phyloP scores from a whole-genome alignment of 371 early-diverging fungal genomes.

The Mortierella sp. region DNA sequence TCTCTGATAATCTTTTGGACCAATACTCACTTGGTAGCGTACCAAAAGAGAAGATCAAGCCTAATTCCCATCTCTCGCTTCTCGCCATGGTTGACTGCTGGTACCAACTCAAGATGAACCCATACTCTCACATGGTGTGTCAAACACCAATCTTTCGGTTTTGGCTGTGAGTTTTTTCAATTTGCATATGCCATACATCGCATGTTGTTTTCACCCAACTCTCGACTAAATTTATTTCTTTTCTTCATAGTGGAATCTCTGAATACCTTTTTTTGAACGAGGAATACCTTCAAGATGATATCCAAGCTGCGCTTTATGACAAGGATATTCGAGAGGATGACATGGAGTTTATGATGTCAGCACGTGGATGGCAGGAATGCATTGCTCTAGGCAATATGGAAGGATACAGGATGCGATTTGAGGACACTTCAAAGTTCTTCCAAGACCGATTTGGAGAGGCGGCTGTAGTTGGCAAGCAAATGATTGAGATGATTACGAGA shows the following conservation, averaged over 20 bases:
- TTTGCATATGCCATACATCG: neutral
- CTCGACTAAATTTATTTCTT: neutral
- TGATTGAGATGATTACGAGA: slow-evolving; percentile 72
- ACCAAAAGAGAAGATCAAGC: slow-evolving; percentile 79
- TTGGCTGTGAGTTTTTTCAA: slow-evolving; percentile 77
- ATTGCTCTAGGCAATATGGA: slow-evolving; percentile 87
- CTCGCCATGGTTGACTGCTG: slow-evolving; percentile 96
- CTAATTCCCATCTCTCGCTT: slow-evolving; percentile 94
- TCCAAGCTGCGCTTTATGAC: slow-evolving; percentile 85
- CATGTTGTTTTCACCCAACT: neutral
- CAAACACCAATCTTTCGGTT: slow-evolving; percentile 96
- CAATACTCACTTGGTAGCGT: slow-evolving; percentile 84
- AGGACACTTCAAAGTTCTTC: slow-evolving; percentile 86
- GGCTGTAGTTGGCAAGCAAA: slow-evolving; percentile 76
- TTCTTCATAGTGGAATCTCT: slow-evolving; percentile 77
- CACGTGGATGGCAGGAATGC: slow-evolving; percentile 93
- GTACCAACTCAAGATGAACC: slow-evolving; percentile 85
- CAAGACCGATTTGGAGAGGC: slow-evolving; percentile 80
- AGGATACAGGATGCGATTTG: slow-evolving; percentile 87
- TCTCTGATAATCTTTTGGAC: slow-evolving; percentile 88
- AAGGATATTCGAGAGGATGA: slow-evolving; percentile 91
- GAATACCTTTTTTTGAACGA: slow-evolving; percentile 90
- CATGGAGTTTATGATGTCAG: slow-evolving; percentile 91
- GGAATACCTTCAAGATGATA: slow-evolving; percentile 84
- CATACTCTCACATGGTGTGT: slow-evolving; percentile 95